Conservation (phyloP, 305 asterid species). For the Coffea humblotiana region DNA sequence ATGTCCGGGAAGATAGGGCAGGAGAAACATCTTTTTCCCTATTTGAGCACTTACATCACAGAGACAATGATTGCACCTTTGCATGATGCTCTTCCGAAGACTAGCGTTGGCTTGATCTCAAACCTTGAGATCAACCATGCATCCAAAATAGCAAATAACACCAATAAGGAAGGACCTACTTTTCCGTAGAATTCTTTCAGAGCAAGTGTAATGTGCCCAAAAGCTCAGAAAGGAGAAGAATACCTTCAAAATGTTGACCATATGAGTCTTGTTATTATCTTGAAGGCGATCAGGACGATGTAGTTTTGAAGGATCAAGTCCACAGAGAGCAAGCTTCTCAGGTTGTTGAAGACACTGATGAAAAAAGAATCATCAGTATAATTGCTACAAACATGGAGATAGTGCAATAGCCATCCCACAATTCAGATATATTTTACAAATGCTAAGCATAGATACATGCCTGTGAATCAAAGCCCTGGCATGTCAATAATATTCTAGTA, state of each 20-base stretch:
- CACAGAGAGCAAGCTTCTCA: constrained; percentile 79
- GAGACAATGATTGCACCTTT: not conserved
- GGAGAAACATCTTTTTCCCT: not conserved
- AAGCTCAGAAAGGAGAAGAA: constrained; percentile 7
- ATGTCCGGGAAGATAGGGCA: not conserved
- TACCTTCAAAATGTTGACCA: constrained; percentile 80
- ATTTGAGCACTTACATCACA: not conserved
- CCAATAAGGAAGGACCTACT: not conserved
- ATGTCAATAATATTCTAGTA: constrained; percentile 65
- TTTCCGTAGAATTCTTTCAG: not conserved
- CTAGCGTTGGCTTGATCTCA: not conserved
- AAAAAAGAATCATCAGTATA: constrained; percentile 12
- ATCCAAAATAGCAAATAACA: not conserved
- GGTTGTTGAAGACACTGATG: constrained; percentile 72
- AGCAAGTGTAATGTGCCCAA: not conserved
- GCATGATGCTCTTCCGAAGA: not conserved
- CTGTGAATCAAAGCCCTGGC: constrained; percentile 76
- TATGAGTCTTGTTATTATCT: constrained; percentile 60
- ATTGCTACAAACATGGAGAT: constrained; percentile 4
- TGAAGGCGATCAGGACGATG: constrained; percentile 78
- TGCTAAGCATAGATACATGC: constrained; percentile 28
- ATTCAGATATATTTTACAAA: not conserved
- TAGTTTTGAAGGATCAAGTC: constrained; percentile 71
- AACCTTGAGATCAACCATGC: not conserved
- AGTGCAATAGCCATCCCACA: not conserved